These are phyloP conservation scores for Exophiala mesophila DNA, from an alignment of 2,329 filamentous ascomycete genomes.

Conservation along the genomic window DNA sequence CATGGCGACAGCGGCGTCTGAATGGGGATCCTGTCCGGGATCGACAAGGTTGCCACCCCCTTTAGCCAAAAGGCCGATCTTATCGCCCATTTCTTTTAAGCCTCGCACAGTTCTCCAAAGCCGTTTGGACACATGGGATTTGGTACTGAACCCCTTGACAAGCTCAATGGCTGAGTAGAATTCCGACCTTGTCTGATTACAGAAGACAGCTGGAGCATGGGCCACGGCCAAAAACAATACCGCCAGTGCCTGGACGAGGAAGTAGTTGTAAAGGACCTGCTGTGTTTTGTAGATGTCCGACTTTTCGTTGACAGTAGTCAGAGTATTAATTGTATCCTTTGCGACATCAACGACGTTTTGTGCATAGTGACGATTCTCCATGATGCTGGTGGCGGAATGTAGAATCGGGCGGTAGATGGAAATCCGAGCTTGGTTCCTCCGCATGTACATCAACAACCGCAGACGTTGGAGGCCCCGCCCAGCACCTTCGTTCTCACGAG, in stretches of 20 bases:
- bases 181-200: conserved; percentile 56
- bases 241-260: conserved; percentile 59
- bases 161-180: conserved; percentile 64
- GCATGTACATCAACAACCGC: conserved; percentile 76
- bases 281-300: conserved; percentile 60
- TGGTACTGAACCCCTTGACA: conserved; percentile 57
- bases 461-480: conserved; percentile 62
- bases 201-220: conserved; percentile 59
- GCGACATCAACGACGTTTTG: conserved; percentile 63
- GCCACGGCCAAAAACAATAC: conserved; percentile 61
- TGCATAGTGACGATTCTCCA: conserved; percentile 67
- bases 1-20: conserved; percentile 61
- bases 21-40: conserved; percentile 50
- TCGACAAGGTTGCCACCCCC: conserved; percentile 25
- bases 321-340: conserved; percentile 59
- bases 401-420: conserved; percentile 83
- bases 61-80: conserved; percentile 49
- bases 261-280: conserved; percentile 63
- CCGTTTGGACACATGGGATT: conserved; percentile 57
- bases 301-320: conserved; percentile 58
- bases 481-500: conserved; percentile 44
- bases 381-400: conserved; percentile 77
- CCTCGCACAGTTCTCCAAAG: conserved; percentile 61
- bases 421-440: conserved; percentile 85
- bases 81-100: conserved; percentile 59